Conservation (phyloP, 345 rosid genomes). For the Rhizophora apiculata region DNA sequence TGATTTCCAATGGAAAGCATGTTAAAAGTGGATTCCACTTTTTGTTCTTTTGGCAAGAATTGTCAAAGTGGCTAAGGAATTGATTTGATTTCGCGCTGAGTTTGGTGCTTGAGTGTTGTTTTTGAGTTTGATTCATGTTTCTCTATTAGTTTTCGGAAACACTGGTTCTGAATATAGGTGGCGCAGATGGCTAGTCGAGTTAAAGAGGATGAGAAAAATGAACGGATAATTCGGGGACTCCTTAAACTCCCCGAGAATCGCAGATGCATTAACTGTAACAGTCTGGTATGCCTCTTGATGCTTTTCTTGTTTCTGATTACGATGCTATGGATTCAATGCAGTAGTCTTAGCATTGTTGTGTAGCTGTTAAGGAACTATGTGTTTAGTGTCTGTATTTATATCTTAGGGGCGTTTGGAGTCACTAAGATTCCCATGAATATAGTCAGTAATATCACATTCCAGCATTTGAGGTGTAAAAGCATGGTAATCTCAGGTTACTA, state of each 20-base stretch:
- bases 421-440: no score
- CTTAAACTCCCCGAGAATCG: constrained; percentile 84
- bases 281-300: constrained; percentile 52
- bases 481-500: no score
- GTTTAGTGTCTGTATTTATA: no score
- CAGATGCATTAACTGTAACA: constrained; percentile 87
- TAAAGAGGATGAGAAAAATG: constrained; percentile 91
- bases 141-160: not conserved
- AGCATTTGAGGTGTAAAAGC: no score
- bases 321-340: not conserved
- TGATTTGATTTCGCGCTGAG: no score
- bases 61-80: no score
- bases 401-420: no score
- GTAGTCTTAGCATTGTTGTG: not conserved
- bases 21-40: no score
- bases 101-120: not conserved
- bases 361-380: no score
- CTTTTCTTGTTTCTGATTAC: constrained; percentile 7
- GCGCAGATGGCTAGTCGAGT: constrained; percentile 56
- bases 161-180: not conserved
- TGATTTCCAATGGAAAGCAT: no score
- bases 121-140: constrained; percentile 2
- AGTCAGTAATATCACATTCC: no score
- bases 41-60: no score
- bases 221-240: constrained; percentile 74